A percentile compares a stretch with the other conserved stretches of the same genome.
These are phyloP conservation scores for Wickerhamomyces alni DNA, from an alignment of 805 yeast species.

Conservation along the genomic window DNA sequence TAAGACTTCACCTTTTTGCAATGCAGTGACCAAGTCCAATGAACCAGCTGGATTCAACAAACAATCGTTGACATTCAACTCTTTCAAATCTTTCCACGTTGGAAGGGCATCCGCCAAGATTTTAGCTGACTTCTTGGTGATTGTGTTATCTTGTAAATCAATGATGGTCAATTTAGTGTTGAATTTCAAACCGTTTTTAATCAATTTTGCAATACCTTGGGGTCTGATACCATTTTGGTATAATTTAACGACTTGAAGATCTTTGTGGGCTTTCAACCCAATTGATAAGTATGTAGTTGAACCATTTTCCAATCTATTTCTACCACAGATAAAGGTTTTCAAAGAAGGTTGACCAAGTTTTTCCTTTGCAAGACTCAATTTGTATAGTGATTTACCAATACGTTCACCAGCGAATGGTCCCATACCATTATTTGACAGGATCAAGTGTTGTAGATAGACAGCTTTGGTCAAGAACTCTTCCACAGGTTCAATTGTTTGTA, in stretches of 20 bases:
- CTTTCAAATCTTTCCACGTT: conserved; percentile 63
- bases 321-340: conserved; percentile 90
- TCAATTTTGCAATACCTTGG: conserved; percentile 73
- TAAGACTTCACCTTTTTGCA: conserved; percentile 33
- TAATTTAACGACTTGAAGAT: conserved; percentile 66
- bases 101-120: conserved; percentile 57
- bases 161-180: conserved; percentile 58
- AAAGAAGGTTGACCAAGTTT: conserved; percentile 41
- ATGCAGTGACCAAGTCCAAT: conserved; percentile 41
- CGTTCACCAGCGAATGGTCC: conserved; percentile 98
- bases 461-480: conserved; percentile 75
- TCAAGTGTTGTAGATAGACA: conserved; percentile 74
- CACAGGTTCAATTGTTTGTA: conserved; percentile 87
- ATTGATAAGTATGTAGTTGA: conserved; percentile 80
- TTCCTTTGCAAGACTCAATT: conserved; percentile 60
- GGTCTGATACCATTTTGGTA: conserved; percentile 98
- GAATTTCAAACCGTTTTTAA: conserved; percentile 62
- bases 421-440: conserved; percentile 92
- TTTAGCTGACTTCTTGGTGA: conserved; percentile 62
- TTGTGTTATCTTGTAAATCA: conserved; percentile 94
- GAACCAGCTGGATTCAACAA: conserved; percentile 79
- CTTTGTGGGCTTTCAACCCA: conserved; percentile 76
- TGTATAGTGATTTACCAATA: conserved; percentile 80
- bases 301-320: conserved; percentile 96
- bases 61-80: conserved; percentile 86